These are phyloP conservation scores for Pichia sp. DNA, from an alignment of 1,139 yeast genomes.

Conservation along the genomic window DNA sequence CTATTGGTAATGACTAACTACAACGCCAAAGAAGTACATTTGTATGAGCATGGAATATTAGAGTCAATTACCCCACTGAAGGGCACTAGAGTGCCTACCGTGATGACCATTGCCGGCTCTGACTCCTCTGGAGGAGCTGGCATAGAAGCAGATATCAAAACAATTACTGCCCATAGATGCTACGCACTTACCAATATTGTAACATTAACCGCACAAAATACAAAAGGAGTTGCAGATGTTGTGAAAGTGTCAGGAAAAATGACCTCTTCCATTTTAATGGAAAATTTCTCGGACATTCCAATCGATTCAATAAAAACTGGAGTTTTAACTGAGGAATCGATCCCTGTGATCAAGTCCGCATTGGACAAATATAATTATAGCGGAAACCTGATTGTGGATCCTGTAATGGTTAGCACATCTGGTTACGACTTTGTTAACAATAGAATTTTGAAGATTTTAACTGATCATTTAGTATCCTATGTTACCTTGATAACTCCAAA, in stretches of 20 bases:
- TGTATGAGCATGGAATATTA: not conserved
- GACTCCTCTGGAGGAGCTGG: conserved; percentile 96
- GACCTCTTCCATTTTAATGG: conserved; percentile 8
- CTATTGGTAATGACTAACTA: not conserved
- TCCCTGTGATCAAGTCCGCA: conserved; percentile 44
- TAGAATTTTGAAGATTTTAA: not conserved
- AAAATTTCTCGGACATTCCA: conserved; percentile 37
- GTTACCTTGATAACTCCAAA: conserved; percentile 16
- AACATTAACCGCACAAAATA: conserved; percentile 83
- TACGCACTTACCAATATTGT: conserved; percentile 79
- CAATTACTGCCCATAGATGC: conserved; percentile 73
- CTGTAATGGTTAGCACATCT: conserved; percentile 19
- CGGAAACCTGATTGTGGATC: conserved; percentile 19
- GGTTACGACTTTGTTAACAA: conserved; percentile 13
- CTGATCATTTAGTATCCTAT: not conserved
- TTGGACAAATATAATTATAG: conserved; percentile 36
- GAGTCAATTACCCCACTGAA: conserved; percentile 12
- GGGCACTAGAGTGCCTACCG: conserved; percentile 26
- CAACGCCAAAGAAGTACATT: conserved; percentile 3
- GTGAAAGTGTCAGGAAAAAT: conserved; percentile 22
- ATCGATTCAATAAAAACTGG: conserved; percentile 79
- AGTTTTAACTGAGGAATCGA: conserved; percentile 51
- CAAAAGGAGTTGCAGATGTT: conserved; percentile 45
- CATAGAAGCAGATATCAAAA: conserved; percentile 86
- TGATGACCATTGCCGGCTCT: conserved; percentile 73